phyloP scores from a whole-genome alignment of 208 protist species.

The Crithidia sp. region DNA sequence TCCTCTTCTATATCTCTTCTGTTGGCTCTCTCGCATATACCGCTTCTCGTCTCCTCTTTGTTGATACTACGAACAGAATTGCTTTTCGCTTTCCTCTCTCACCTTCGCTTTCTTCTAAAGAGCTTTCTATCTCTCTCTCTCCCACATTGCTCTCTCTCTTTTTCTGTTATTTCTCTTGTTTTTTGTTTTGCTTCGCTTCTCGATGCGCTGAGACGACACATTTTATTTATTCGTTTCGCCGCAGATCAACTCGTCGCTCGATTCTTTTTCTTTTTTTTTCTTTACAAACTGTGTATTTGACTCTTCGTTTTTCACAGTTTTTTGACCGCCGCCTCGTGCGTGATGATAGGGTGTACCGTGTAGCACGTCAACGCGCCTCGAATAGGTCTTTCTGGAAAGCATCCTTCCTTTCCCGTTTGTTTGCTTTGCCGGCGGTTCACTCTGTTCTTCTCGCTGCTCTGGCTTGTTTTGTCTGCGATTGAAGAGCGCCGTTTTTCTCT shows the following conservation, averaged over 20 bases:
- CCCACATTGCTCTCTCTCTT: background rate
- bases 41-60: background rate
- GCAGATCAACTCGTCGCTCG: background rate
- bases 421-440: background rate
- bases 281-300: background rate
- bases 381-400: background rate
- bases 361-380: too few species aligned
- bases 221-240: background rate
- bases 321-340: too few species aligned
- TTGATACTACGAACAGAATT: background rate
- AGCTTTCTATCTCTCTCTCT: background rate
- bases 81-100: background rate
- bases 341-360: too few species aligned
- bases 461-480: background rate
- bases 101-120: background rate
- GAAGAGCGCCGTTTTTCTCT: background rate
- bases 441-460: background rate
- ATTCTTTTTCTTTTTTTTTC: background rate
- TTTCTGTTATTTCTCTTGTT: background rate
- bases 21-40: background rate
- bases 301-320: too few species aligned
- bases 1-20: conserved; percentile 6
- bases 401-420: background rate
- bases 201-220: conserved; percentile 6
- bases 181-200: background rate